Conservation (phyloP, 768 basidiomycete species). For the Chalciporus piperatus region DNA sequence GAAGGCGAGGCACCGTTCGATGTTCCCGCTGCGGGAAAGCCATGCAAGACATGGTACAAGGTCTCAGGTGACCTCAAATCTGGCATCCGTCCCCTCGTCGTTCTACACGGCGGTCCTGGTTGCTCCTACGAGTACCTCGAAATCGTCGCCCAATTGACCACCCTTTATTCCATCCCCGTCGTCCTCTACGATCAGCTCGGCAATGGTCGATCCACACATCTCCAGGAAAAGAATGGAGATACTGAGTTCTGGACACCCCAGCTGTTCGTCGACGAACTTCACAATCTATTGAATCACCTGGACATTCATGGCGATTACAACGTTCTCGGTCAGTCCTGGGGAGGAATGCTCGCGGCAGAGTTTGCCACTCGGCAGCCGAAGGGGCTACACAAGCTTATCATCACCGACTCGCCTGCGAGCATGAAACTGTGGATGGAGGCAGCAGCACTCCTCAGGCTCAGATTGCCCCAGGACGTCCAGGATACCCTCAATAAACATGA, state of each 20-base stretch:
- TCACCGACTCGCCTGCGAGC: constrained; percentile 45
- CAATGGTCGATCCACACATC: constrained; percentile 51
- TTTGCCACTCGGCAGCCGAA: constrained; percentile 37
- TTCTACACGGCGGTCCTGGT: constrained; percentile 57
- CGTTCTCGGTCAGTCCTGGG: constrained; percentile 42
- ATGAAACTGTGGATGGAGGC: constrained; percentile 42
- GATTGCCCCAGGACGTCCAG: constrained; percentile 41
- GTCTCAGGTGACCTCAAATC: constrained; percentile 42
- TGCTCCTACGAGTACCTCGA: constrained; percentile 41
- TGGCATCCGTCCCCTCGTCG: constrained; percentile 41
- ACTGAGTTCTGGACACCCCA: constrained; percentile 46
- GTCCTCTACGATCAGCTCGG: constrained; percentile 59
- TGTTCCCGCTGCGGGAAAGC: constrained; percentile 28
- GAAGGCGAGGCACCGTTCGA: constrained; percentile 31
- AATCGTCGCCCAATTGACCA: constrained; percentile 38
- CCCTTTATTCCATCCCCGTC: constrained; percentile 40
- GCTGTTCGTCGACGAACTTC: constrained; percentile 52
- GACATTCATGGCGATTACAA: constrained; percentile 42
- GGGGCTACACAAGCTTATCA: constrained; percentile 46
- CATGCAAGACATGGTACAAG: constrained; percentile 51
- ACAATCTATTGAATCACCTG: constrained; percentile 44
- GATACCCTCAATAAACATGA: constrained; percentile 45
- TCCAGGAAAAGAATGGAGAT: constrained; percentile 45
- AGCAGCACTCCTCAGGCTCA: constrained; percentile 27
- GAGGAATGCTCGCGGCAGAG: constrained; percentile 44